These are phyloP conservation scores for Wickerhamiella australiensis DNA, from an alignment of 805 yeast genomes.

Conservation along the genomic window DNA sequence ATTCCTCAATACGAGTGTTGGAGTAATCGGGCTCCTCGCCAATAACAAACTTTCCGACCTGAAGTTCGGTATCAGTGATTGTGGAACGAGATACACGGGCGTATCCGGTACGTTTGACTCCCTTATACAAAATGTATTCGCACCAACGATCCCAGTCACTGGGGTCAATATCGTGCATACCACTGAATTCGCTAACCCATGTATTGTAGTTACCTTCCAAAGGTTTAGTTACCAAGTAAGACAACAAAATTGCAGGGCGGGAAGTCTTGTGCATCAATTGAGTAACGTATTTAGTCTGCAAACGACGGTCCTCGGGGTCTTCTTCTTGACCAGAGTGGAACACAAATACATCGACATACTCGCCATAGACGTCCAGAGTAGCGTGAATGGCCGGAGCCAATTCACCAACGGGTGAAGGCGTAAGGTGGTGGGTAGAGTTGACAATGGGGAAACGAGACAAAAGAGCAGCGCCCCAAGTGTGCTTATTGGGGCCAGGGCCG, in stretches of 20 bases:
- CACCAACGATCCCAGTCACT: slow-evolving; percentile 92
- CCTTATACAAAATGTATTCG: slow-evolving; percentile 83
- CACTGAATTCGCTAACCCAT: slow-evolving; percentile 68
- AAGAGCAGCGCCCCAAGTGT: slow-evolving; percentile 95
- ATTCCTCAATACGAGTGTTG: slow-evolving; percentile 45
- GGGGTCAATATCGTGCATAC: slow-evolving; percentile 90
- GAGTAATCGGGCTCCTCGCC: slow-evolving; percentile 38
- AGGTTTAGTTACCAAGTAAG: slow-evolving; percentile 85
- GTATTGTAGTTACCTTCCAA: slow-evolving; percentile 82
- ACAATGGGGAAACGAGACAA: slow-evolving; percentile 89
- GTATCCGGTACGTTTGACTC: slow-evolving; percentile 76
- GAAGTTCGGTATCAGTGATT: slow-evolving; percentile 93
- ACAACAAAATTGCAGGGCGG: slow-evolving; percentile 74
- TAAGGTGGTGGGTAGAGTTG: slow-evolving; percentile 75
- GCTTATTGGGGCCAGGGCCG: slow-evolving; percentile 96
- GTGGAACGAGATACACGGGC: slow-evolving; percentile 89
- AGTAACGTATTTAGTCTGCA: slow-evolving; percentile 67
- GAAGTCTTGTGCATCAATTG: slow-evolving; percentile 71
- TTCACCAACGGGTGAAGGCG: slow-evolving; percentile 97
- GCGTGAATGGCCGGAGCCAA: slow-evolving; percentile 97
- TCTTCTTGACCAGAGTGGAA: slow-evolving; percentile 98
- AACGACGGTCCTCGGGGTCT: slow-evolving; percentile 82
- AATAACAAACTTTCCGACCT: slow-evolving; percentile 80
- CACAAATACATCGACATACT: slow-evolving; percentile 78
- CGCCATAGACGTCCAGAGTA: slow-evolving; percentile 82